Conservation (phyloP, 2,329 filamentous ascomycete genomes). For the Diplodia scrobiculata region DNA sequence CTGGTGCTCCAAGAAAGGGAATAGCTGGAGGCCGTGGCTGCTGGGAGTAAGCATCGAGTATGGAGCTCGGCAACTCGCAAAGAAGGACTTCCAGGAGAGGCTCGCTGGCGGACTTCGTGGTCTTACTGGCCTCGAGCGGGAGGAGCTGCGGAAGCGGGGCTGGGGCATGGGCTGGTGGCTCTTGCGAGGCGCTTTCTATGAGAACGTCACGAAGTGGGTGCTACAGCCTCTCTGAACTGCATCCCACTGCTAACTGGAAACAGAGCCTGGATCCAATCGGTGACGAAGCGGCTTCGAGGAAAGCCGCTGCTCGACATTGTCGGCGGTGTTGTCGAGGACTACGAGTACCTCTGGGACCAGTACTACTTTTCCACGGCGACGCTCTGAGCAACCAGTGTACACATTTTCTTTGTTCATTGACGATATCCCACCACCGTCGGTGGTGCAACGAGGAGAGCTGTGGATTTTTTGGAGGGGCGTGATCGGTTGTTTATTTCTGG, state of each 20-base stretch:
- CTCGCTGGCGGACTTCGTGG: constrained; percentile 72
- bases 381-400: constrained; percentile 40
- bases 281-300: constrained; percentile 70
- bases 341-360: constrained; percentile 96
- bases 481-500: background rate
- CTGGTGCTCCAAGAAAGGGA: constrained; percentile 65
- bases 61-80: constrained; percentile 80
- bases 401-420: constrained; percentile 5
- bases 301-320: constrained; percentile 79
- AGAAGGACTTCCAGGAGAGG: constrained; percentile 63
- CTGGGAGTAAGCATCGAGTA: constrained; percentile 83
- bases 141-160: constrained; percentile 83
- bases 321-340: constrained; percentile 86
- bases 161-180: constrained; percentile 95
- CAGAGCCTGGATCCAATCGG: constrained; percentile 64
- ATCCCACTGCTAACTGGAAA: constrained; percentile 32
- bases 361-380: constrained; percentile 83
- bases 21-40: constrained; percentile 89
- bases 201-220: constrained; percentile 73
- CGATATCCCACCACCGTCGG: constrained; percentile 24
- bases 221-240: background rate
- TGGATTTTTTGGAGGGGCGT: background rate
- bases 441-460: background rate
- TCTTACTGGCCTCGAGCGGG: constrained; percentile 80
- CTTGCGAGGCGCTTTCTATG: constrained; percentile 96